These are phyloP conservation scores for Botrytis paeoniae DNA, from an alignment of 2,329 filamentous ascomycete species.

Conservation along the genomic window DNA sequence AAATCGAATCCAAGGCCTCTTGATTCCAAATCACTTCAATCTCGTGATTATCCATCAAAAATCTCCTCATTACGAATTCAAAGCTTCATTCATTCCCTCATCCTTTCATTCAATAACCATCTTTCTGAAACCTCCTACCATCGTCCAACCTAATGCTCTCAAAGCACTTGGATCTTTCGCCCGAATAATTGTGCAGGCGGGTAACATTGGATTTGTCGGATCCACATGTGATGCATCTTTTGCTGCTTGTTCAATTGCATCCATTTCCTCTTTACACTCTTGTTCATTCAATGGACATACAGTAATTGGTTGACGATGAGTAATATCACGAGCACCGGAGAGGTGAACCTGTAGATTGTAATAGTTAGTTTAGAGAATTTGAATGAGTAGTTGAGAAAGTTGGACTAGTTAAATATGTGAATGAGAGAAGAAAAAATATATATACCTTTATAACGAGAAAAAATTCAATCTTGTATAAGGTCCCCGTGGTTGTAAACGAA, in stretches of 20 bases:
- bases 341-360: slow-evolving; percentile 68
- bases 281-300: slow-evolving; percentile 95
- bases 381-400: not conserved
- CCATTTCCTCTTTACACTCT: slow-evolving; percentile 97
- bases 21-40: not conserved
- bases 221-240: slow-evolving; percentile 88
- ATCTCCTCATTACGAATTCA: not conserved
- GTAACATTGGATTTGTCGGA: slow-evolving; percentile 88
- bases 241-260: slow-evolving; percentile 92
- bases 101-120: slow-evolving; percentile 58
- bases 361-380: not conserved
- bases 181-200: slow-evolving; percentile 76
- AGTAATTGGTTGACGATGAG: slow-evolving; percentile 86
- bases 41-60: not conserved
- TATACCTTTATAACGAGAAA: slow-evolving; percentile 88
- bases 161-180: slow-evolving; percentile 68
- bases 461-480: slow-evolving; percentile 97
- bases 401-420: not conserved
- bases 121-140: slow-evolving; percentile 63
- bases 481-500: slow-evolving; percentile 91
- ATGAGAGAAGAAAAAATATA: not conserved
- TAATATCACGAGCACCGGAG: slow-evolving; percentile 82
- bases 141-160: slow-evolving; percentile 59
- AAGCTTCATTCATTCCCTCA: not conserved
- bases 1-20: not conserved